Conservation (phyloP, 164 flowering plant species). For the Aristolochia californica region DNA sequence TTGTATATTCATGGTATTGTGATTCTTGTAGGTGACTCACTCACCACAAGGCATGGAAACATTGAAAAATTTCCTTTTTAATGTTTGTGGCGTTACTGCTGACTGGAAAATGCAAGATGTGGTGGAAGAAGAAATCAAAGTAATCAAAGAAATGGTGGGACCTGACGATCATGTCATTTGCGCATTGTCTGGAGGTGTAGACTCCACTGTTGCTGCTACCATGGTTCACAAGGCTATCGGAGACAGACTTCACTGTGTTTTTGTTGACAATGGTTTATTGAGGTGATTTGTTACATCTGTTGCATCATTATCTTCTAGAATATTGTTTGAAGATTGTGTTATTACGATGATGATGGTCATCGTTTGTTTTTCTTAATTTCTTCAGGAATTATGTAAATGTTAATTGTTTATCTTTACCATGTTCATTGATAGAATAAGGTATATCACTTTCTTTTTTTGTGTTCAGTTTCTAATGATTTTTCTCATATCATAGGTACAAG, state of each 20-base stretch:
- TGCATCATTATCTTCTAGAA: no score
- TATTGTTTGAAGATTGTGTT: background rate
- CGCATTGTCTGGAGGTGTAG: conserved; percentile 93
- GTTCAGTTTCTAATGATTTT: background rate
- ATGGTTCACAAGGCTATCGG: conserved; percentile 94
- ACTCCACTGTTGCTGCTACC: conserved; percentile 97
- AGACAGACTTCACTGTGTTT: conserved; percentile 83
- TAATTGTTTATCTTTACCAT: no score
- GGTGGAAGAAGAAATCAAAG: conserved; percentile 69
- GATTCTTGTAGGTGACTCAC: conserved; percentile 66
- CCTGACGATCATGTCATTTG: conserved; percentile 83
- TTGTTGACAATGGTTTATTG: conserved; percentile 92
- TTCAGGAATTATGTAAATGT: no score
- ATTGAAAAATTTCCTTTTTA: conserved; percentile 58
- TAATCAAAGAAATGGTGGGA: conserved; percentile 47
- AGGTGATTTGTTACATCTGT: conserved; percentile 32
- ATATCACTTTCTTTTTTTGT: no score
- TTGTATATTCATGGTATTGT: background rate
- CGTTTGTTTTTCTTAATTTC: no score
- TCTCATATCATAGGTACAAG: conserved; percentile 42
- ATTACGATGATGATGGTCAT: background rate
- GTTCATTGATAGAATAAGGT: no score
- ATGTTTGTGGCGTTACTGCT: conserved; percentile 64
- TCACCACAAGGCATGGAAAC: conserved; percentile 91
- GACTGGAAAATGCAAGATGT: conserved; percentile 91